Evolutionary conservation across 768 basidiomycete genomes (phyloP).

Genomic region (Mycena capillaripes): DNA sequence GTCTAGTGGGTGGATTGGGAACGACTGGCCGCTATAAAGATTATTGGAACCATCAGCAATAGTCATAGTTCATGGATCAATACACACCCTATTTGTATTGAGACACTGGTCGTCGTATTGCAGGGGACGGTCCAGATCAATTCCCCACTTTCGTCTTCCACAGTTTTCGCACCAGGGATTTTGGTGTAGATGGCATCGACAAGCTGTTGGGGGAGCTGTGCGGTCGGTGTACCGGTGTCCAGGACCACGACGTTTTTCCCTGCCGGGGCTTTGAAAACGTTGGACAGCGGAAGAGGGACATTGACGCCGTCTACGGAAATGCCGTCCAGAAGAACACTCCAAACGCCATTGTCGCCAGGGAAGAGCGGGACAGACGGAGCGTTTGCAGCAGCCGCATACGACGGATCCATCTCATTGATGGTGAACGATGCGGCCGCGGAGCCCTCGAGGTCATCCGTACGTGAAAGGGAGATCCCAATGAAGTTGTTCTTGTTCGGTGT

Average conservation of each 20-base stretch:
- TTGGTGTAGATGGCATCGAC: neutral
- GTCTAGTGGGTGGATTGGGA: neutral
- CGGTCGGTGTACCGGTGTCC: neutral
- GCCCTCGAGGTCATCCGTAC: conserved; percentile 19
- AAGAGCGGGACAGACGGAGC: neutral
- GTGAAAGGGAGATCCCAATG: conserved; percentile 11
- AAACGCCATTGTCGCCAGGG: neutral
- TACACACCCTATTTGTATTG: neutral
- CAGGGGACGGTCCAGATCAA: neutral
- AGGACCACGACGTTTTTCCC: neutral
- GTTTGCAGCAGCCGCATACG: neutral
- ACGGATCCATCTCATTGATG: conserved; percentile 10
- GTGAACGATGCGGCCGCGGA: conserved; percentile 12
- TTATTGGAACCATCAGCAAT: neutral
- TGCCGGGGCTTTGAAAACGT: neutral
- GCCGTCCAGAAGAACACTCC: conserved; percentile 7
- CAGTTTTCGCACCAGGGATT: neutral
- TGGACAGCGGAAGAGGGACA: neutral
- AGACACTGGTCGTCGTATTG: neutral
- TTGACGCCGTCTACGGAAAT: neutral
- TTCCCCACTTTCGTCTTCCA: neutral
- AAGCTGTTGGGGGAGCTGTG: neutral
- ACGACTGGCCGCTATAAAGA: neutral
- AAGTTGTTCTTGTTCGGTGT: neutral
- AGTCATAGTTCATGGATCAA: no score